These are phyloP conservation scores for Teratosphaeria viscida DNA, from an alignment of 2,329 filamentous ascomycete genomes.

Conservation along the genomic window DNA sequence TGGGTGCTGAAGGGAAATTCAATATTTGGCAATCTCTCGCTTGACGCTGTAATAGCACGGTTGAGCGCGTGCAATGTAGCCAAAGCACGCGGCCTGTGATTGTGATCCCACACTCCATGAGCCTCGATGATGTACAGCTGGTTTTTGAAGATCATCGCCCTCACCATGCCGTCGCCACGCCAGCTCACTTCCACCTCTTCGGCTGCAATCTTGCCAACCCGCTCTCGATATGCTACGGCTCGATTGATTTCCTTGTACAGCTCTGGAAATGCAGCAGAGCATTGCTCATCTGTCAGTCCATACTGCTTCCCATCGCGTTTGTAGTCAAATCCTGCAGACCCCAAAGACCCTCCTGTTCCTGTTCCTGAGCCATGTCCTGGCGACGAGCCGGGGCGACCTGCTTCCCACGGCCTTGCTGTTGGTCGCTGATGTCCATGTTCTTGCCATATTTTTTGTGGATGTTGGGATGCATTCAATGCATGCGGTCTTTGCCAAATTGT, in stretches of 20 bases:
- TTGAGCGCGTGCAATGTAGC: slow-evolving; percentile 39
- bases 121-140: slow-evolving; percentile 28
- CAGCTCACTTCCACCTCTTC: slow-evolving; percentile 23
- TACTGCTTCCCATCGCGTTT: slow-evolving; percentile 19
- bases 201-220: slow-evolving; percentile 18
- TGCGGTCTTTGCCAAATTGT: not conserved
- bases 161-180: slow-evolving; percentile 24
- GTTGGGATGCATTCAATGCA: not conserved
- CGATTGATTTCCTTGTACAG: slow-evolving; percentile 24
- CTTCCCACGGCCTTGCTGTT: not conserved
- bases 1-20: slow-evolving; percentile 35
- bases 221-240: slow-evolving; percentile 16
- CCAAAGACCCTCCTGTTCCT: not conserved
- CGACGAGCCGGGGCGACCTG: not conserved
- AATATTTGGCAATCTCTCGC: slow-evolving; percentile 34
- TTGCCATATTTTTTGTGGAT: not conserved
- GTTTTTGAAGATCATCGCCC: slow-evolving; percentile 29
- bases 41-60: slow-evolving; percentile 35
- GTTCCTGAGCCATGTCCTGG: not conserved
- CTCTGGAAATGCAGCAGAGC: slow-evolving; percentile 21
- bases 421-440: not conserved
- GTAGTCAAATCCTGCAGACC: not conserved
- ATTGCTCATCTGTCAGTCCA: slow-evolving; percentile 21
- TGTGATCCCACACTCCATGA: slow-evolving; percentile 14
- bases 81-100: slow-evolving; percentile 21